Evolutionary conservation across 495 filamentous ascomycete species (phyloP).

Genomic region (Daldinia grandis): DNA sequence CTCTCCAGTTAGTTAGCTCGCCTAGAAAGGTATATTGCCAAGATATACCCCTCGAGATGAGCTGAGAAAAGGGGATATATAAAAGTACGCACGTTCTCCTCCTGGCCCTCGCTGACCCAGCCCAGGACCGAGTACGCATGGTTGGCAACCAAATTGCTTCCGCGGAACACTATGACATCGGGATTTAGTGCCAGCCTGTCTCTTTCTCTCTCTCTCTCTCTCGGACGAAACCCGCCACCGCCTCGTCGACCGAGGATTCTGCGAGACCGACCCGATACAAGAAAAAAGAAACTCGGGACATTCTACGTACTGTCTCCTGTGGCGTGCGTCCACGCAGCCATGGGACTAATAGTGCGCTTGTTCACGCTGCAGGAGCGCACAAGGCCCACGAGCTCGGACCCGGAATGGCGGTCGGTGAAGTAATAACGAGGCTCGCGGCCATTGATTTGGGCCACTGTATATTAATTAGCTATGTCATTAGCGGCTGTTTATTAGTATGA

Average conservation of each 20-base stretch:
- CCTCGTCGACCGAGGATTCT: neutral
- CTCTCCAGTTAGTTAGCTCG: no score
- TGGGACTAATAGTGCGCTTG: constrained; percentile 46
- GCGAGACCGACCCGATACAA: neutral
- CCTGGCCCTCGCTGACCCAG: constrained; percentile 48
- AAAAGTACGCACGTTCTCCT: constrained; percentile 26
- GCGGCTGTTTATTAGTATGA: no score
- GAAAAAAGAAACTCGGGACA: neutral
- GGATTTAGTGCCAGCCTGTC: no score
- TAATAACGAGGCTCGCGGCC: constrained; percentile 46
- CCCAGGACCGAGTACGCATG: constrained; percentile 52
- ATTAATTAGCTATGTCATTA: neutral
- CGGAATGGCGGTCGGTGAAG: constrained; percentile 38
- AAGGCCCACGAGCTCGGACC: constrained; percentile 42
- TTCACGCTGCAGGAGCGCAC: constrained; percentile 48
- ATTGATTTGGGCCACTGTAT: constrained; percentile 48
- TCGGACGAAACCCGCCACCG: neutral
- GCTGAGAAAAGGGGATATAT: neutral
- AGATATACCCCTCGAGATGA: neutral
- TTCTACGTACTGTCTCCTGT: constrained; percentile 24
- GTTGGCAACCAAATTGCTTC: constrained; percentile 50
- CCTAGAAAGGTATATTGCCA: neutral
- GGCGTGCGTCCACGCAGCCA: constrained; percentile 46
- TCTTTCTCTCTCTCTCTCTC: no score
- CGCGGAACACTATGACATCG: constrained; percentile 37